Evolutionary conservation across 192 early-diverging fungal species (phyloP).

Genomic region (Paraglomus occultum): DNA sequence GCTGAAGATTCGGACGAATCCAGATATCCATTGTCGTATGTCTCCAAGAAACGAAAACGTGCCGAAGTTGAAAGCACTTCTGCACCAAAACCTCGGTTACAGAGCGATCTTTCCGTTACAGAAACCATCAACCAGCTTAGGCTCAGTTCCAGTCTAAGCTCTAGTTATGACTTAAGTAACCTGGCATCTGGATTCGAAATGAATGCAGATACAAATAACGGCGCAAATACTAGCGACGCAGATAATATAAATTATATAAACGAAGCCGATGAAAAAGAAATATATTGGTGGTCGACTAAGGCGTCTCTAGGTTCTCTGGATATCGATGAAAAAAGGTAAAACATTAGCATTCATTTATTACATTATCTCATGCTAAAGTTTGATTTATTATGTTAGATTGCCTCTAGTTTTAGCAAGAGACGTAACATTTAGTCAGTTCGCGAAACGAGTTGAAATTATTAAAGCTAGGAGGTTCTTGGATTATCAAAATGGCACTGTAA

Average conservation of each 20-base stretch:
- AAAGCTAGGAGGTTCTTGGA: background rate
- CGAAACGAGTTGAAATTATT: background rate
- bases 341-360: no score
- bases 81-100: no score
- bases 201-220: background rate
- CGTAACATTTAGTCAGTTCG: conserved; percentile 2
- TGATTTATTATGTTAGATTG: no score
- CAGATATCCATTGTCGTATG: no score
- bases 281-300: background rate
- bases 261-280: background rate
- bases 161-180: conserved; percentile 18
- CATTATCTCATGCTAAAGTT: no score
- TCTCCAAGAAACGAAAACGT: no score
- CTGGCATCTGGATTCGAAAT: background rate
- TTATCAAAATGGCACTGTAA: background rate
- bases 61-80: no score
- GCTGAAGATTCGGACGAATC: no score
- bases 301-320: background rate
- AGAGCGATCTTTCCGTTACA: no score
- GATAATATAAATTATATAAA: background rate
- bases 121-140: background rate
- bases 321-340: background rate
- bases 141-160: conserved; percentile 12
- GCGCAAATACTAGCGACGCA: no score
- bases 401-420: no score